Evolutionary conservation across 345 rosid genomes (phyloP), one percentile per base, ranked within the genome.

Genomic region (Raphanus sativus): DNA sequence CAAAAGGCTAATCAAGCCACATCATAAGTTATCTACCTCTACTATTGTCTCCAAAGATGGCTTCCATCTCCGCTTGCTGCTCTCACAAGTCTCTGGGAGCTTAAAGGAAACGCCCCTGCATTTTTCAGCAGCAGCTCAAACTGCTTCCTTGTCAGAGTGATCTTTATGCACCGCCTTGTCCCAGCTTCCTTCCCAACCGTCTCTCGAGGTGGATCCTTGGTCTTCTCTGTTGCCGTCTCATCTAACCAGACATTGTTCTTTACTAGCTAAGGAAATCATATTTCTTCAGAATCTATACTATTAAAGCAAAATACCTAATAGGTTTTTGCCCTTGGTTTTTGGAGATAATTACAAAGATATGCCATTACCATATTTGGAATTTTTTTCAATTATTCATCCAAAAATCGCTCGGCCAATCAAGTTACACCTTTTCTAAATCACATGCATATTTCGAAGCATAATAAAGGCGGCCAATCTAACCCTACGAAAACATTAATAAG

Each of bases 21-120:
- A 6, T 76, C 75, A 82, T 17, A 71, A 84, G 32, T 71, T 34
- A 30, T 69, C 81, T 59, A 78, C 81, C 77, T 87, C 89, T 2
- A 75, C 78, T 62, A 87, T 82, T 63, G 89, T 76, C 63, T 81
- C 76, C 69, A 89, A 75, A 64, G 87, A 86, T 16, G 93, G 91
- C 69, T 73, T 80, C 96, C 93, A 89, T 80, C 75, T 85, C 78
- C 40, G n/a, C 36, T 59, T 13, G 67, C 64, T 59, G 26, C 74
- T 65, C 52, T 17, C 56, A 6, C 33, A 75, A 45, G 69, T 70
- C 62, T 69, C 74, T 1, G 81, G 78, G 58, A 77, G 62, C 61
- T 34, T 72, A 30, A 84, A 32, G 2, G 75, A 48, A 67, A 73
- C 26, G 36, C 80, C 83, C 63, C 75, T 76, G 71, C 32, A 34